Evolutionary conservation across 2,329 filamentous ascomycete genomes (phyloP).

Genomic region (Paracorniculantispora psalliotae): DNA sequence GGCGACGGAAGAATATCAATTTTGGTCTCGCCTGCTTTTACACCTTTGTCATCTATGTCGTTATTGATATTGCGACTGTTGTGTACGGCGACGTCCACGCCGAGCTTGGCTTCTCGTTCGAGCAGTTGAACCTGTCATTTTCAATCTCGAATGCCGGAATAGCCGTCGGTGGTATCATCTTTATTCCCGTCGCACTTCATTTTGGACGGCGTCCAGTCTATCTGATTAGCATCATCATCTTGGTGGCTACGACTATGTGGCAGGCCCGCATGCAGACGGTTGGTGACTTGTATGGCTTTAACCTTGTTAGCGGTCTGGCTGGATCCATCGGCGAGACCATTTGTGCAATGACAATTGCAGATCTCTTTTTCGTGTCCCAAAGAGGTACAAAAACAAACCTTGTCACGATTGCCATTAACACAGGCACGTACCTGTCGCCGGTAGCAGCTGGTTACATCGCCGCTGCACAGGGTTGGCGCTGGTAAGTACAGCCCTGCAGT

Average conservation of each 20-base stretch:
- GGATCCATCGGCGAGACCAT: constrained; percentile 35
- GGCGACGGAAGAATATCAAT: constrained; percentile 15
- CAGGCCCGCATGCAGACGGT: constrained; percentile 15
- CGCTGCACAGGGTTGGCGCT: constrained; percentile 23
- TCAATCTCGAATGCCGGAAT: constrained; percentile 28
- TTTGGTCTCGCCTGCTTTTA: constrained; percentile 56
- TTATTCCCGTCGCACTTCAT: constrained; percentile 30
- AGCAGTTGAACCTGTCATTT: constrained; percentile 23
- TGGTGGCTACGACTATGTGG: constrained; percentile 18
- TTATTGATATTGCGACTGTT: constrained; percentile 37
- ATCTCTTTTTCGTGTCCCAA: constrained; percentile 29
- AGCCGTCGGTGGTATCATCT: constrained; percentile 29
- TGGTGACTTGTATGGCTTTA: constrained; percentile 17
- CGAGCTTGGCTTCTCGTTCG: constrained; percentile 24
- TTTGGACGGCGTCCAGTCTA: constrained; percentile 30
- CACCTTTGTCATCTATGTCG: constrained; percentile 61
- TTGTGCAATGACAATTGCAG: constrained; percentile 31
- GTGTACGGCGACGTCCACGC: constrained; percentile 10
- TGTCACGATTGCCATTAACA: constrained; percentile 22
- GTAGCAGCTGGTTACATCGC: constrained; percentile 20
- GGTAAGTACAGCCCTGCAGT: constrained; percentile 7
- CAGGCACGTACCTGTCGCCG: constrained; percentile 20
- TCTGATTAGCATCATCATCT: constrained; percentile 19
- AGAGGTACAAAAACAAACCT: constrained; percentile 23
- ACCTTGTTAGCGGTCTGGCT: constrained; percentile 27